A percentile compares a stretch with the other conserved stretches of the same genome.
Evolutionary conservation across 1,284 basidiomycete species (phyloP).

Genomic region (Cutaneotrichosporon dermatis): DNA sequence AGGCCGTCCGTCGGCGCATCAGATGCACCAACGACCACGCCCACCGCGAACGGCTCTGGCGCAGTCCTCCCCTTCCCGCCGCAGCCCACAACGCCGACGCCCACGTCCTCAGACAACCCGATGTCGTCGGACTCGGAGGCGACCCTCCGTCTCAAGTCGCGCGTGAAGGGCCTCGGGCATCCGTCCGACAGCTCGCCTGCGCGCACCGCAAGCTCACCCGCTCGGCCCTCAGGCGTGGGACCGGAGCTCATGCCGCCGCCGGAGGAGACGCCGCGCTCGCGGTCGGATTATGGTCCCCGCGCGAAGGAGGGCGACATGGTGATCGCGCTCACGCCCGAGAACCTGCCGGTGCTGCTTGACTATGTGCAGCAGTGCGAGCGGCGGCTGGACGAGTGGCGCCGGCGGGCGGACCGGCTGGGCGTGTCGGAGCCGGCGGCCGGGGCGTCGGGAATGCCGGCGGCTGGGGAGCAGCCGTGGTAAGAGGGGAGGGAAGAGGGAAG

Average conservation of each 20-base stretch:
- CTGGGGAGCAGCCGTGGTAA: too few relatives aligned
- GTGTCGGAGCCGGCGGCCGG: neutral
- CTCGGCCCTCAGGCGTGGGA: neutral
- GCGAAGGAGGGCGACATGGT: slow-evolving; percentile 10
- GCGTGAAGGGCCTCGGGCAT: slow-evolving; percentile 15
- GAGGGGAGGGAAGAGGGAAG: too few relatives aligned
- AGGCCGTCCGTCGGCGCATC: neutral
- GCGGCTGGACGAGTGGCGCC: slow-evolving; percentile 37
- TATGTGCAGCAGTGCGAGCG: slow-evolving; percentile 40
- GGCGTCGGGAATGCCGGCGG: too few relatives aligned
- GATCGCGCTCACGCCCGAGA: slow-evolving; percentile 44
- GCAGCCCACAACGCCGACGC: neutral
- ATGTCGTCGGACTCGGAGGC: slow-evolving; percentile 7
- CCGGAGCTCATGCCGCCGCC: neutral
- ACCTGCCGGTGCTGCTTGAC: slow-evolving; percentile 39
- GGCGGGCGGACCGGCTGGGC: slow-evolving; percentile 15
- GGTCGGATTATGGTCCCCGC: slow-evolving; percentile 8
- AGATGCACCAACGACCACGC: neutral
- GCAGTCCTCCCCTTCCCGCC: neutral
- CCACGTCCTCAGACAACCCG: neutral
- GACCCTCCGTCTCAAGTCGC: slow-evolving; percentile 16
- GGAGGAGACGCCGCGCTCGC: slow-evolving; percentile 13
- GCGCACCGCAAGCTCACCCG: slow-evolving; percentile 11
- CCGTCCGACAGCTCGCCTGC: slow-evolving; percentile 13
- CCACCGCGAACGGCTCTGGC: neutral